These are phyloP conservation scores for Alternaria novae-zelandiae DNA, from an alignment of 2,329 filamentous ascomycete species.

Conservation along the genomic window DNA sequence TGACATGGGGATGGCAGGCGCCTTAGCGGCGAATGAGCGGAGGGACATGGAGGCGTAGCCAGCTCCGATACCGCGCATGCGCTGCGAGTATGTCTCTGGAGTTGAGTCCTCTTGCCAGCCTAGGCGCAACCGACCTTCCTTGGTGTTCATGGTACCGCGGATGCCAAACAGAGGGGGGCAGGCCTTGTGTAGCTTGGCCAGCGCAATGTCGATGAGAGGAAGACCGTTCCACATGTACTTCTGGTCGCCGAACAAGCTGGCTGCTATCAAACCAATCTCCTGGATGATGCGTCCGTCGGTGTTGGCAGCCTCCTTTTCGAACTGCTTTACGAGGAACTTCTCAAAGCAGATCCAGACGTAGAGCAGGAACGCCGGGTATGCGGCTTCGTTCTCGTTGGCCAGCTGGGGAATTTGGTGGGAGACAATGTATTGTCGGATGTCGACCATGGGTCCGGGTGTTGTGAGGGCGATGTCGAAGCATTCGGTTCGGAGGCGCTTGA, in stretches of 20 bases:
- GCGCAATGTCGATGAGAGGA: slow-evolving; percentile 80
- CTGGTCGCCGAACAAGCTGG: slow-evolving; percentile 74
- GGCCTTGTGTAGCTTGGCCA: slow-evolving; percentile 80
- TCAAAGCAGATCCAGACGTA: slow-evolving; percentile 79
- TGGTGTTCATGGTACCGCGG: slow-evolving; percentile 75
- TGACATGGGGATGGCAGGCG: slow-evolving; percentile 73
- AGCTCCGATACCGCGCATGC: slow-evolving; percentile 82
- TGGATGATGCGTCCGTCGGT: slow-evolving; percentile 63
- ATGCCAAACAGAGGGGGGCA: slow-evolving; percentile 89
- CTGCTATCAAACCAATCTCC: slow-evolving; percentile 77
- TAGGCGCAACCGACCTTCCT: slow-evolving; percentile 36
- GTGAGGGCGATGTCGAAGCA: slow-evolving; percentile 34
- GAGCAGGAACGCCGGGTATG: slow-evolving; percentile 58
- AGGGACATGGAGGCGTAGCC: slow-evolving; percentile 85
- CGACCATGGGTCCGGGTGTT: slow-evolving; percentile 38
- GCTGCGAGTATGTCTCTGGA: slow-evolving; percentile 73
- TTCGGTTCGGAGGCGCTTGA: slow-evolving; percentile 36
- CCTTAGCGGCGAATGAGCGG: slow-evolving; percentile 70
- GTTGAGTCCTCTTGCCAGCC: slow-evolving; percentile 51
- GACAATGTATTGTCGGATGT: slow-evolving; percentile 47
- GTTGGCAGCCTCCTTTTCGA: slow-evolving; percentile 49
- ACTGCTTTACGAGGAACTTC: slow-evolving; percentile 73
- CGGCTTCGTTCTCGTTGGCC: slow-evolving; percentile 37
- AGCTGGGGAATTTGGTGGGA: slow-evolving; percentile 38
- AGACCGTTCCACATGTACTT: slow-evolving; percentile 71